Evolutionary conservation across 805 yeast species (phyloP).

Genomic region (Candida dajiaensis): DNA sequence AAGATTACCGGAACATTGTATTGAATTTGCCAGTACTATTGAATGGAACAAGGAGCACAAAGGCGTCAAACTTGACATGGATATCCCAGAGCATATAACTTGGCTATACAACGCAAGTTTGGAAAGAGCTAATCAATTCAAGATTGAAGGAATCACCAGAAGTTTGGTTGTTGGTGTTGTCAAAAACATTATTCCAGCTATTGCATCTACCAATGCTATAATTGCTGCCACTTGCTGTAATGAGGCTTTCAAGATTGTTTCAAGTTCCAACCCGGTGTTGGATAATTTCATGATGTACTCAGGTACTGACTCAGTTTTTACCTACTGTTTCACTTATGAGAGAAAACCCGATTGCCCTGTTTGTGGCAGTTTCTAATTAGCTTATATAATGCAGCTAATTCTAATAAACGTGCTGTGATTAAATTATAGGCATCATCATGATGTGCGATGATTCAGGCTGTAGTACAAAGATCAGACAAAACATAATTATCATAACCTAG

Average conservation of each 20-base stretch:
- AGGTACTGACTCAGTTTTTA: constrained; percentile 75
- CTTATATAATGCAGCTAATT: neutral
- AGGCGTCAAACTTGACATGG: constrained; percentile 55
- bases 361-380: constrained; percentile 45
- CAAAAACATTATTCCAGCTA: constrained; percentile 88
- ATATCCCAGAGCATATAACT: constrained; percentile 56
- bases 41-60: constrained; percentile 60
- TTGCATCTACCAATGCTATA: constrained; percentile 90
- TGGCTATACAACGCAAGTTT: constrained; percentile 53
- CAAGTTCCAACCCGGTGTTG: constrained; percentile 60
- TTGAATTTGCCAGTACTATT: constrained; percentile 79
- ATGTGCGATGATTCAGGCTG: too few relatives aligned
- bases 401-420: too few relatives aligned
- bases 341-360: constrained; percentile 64
- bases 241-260: constrained; percentile 75
- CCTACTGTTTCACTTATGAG: constrained; percentile 63
- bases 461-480: too few relatives aligned
- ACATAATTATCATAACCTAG: too few relatives aligned
- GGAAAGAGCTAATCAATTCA: constrained; percentile 55
- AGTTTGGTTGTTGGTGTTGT: constrained; percentile 78
- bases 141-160: constrained; percentile 66
- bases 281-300: constrained; percentile 83
- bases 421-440: too few relatives aligned
- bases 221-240: constrained; percentile 86
- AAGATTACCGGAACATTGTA: constrained; percentile 89